Conservation (phyloP, 208 protist species). For the Acanthamoeba healyi region DNA sequence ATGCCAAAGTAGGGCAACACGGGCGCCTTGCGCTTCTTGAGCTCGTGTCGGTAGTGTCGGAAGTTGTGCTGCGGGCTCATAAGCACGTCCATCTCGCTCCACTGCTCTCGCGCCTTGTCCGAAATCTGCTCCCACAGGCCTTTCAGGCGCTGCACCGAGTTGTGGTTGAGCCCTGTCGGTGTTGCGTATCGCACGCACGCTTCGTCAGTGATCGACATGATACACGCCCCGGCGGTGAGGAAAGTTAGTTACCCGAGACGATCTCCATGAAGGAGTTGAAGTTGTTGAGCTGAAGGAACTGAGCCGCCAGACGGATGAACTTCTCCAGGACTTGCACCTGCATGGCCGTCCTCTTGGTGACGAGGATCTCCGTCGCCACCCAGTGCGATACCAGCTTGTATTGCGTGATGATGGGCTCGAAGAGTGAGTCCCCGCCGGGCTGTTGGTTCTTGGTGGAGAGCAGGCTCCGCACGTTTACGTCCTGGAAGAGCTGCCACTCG, state of each 20-base stretch:
- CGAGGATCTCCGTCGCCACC: conserved; percentile 30
- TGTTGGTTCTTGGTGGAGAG: neutral
- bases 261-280: conserved; percentile 73
- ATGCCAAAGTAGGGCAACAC: conserved; percentile 66
- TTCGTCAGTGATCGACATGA: neutral
- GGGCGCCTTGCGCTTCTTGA: conserved; percentile 43
- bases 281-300: conserved; percentile 37
- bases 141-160: conserved; percentile 39
- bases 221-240: too few species aligned
- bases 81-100: conserved; percentile 16
- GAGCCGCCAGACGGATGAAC: conserved; percentile 26
- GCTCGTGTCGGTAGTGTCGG: conserved; percentile 21
- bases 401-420: conserved; percentile 41
- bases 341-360: neutral
- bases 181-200: neutral
- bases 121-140: conserved; percentile 19
- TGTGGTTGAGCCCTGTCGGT: conserved; percentile 63
- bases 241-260: conserved; percentile 26
- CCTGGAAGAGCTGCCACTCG: conserved; percentile 29
- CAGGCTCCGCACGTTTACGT: neutral
- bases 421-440: conserved; percentile 44
- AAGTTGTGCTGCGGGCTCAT: conserved; percentile 63
- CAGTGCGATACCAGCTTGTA: conserved; percentile 45
- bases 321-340: conserved; percentile 55
- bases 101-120: neutral